Conservation (phyloP, 2,329 filamentous ascomycete genomes). For the Colletotrichum aenigma region DNA sequence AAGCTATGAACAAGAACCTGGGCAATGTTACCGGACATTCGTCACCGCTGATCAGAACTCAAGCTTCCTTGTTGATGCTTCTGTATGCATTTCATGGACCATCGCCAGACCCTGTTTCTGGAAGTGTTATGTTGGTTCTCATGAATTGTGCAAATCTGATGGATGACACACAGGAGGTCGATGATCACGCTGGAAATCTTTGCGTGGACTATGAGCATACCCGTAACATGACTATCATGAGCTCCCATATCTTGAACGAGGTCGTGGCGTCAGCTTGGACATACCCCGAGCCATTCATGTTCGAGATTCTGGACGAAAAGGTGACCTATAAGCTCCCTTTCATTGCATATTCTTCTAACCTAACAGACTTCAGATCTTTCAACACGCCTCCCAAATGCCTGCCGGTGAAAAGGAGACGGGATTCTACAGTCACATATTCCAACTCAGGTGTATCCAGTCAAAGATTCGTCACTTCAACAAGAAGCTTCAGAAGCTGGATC, state of each 20-base stretch:
- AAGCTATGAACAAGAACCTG: neutral
- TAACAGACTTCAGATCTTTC: neutral
- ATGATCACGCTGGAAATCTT: neutral
- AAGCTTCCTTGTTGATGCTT: neutral
- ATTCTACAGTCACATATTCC: neutral
- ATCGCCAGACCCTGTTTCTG: neutral
- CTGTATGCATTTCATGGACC: neutral
- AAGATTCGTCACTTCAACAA: neutral
- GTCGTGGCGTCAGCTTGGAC: neutral
- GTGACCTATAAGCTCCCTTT: neutral
- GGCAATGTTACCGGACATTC: neutral
- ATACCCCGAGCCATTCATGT: neutral
- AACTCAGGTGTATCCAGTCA: neutral
- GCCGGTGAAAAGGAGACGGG: neutral
- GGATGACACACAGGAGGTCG: neutral
- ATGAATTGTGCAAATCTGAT: neutral
- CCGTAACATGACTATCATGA: neutral
- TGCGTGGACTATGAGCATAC: neutral
- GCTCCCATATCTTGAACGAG: neutral
- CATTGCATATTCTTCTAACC: neutral
- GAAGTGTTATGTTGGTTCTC: neutral
- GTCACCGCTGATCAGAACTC: neutral
- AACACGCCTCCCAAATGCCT: neutral
- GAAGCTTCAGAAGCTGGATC: neutral
- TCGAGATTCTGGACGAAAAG: neutral